A percentile compares a stretch with the other conserved stretches of the same genome.
phyloP scores from a whole-genome alignment of 306 rosid species.

The Vigna hirtella region DNA sequence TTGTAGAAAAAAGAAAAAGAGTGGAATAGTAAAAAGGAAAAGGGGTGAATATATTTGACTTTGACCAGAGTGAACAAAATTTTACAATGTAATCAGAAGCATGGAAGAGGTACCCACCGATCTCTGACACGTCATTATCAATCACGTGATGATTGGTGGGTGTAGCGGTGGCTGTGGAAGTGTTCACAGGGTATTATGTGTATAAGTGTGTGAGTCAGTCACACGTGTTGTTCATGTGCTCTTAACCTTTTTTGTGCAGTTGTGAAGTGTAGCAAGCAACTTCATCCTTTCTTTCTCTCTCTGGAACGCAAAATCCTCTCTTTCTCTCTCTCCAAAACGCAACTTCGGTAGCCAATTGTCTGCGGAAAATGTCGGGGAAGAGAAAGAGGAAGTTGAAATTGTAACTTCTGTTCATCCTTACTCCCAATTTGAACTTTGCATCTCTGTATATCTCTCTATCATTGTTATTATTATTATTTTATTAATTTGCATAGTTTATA shows the following conservation, averaged over 20 bases:
- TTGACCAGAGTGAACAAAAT: background rate
- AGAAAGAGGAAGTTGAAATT: conserved; percentile 63
- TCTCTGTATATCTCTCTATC: background rate
- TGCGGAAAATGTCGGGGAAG: conserved; percentile 62
- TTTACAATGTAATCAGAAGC: background rate
- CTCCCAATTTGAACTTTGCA: background rate
- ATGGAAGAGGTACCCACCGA: background rate
- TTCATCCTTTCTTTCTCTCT: background rate
- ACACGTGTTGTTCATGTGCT: conserved; percentile 44
- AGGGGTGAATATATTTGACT: conserved; percentile 13
- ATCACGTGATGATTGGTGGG: background rate
- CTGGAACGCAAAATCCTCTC: too few relatives aligned
- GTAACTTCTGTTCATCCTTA: conserved; percentile 46
- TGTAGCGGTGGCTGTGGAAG: conserved; percentile 6
- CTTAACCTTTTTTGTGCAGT: background rate
- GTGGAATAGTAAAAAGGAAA: background rate
- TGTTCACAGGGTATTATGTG: conserved; percentile 8
- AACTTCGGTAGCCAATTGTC: conserved; percentile 34
- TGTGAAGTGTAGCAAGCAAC: conserved; percentile 5
- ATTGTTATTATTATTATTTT: background rate
- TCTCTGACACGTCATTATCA: background rate
- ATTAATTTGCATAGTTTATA: background rate
- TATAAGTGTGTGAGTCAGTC: background rate
- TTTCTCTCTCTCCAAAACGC: background rate
- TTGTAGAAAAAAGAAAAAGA: background rate